A percentile compares a stretch with the other conserved stretches of the same genome.
Conservation (phyloP, 495 filamentous ascomycete genomes). For the Alectoria sarmentosa region DNA sequence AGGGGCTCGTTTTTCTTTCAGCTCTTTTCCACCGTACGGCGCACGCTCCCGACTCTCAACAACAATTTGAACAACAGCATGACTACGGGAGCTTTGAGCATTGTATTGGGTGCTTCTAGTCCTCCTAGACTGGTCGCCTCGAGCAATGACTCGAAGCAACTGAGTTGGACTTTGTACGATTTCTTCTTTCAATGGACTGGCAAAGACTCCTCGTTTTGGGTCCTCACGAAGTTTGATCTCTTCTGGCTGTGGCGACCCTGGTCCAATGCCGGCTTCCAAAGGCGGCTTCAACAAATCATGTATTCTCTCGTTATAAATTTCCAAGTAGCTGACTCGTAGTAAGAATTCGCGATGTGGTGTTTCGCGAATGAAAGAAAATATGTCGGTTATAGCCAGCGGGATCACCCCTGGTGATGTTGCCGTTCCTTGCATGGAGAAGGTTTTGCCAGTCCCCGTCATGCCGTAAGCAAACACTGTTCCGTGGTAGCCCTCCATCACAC, state of each 20-base stretch:
- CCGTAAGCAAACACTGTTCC: slow-evolving; percentile 98
- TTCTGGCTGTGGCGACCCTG: slow-evolving; percentile 51
- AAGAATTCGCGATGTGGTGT: slow-evolving; percentile 92
- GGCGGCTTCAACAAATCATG: slow-evolving; percentile 83
- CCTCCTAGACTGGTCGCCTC: slow-evolving; percentile 83
- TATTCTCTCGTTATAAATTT: slow-evolving; percentile 98
- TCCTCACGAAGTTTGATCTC: slow-evolving; percentile 97
- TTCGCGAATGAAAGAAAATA: slow-evolving; percentile 97
- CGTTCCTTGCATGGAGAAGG: slow-evolving; percentile 98
- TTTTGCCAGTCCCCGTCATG: slow-evolving; percentile 98
- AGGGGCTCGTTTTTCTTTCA: slow-evolving; percentile 65
- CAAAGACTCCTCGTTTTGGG: slow-evolving; percentile 92
- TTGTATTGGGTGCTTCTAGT: slow-evolving; percentile 96
- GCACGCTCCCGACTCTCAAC: slow-evolving; percentile 86
- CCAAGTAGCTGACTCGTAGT: slow-evolving; percentile 92
- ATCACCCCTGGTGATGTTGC: slow-evolving; percentile 96
- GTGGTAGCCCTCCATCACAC: slow-evolving; percentile 99
- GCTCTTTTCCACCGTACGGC: slow-evolving; percentile 46
- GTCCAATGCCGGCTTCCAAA: slow-evolving; percentile 39
- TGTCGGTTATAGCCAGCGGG: slow-evolving; percentile 93
- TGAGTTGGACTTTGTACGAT: slow-evolving; percentile 98
- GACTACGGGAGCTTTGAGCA: slow-evolving; percentile 89
- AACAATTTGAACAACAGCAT: slow-evolving; percentile 97
- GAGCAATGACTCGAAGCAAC: slow-evolving; percentile 86
- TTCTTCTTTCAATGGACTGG: slow-evolving; percentile 92